Evolutionary conservation across 2,329 filamentous ascomycete genomes (phyloP).

Genomic region (Botryotinia globosa): DNA sequence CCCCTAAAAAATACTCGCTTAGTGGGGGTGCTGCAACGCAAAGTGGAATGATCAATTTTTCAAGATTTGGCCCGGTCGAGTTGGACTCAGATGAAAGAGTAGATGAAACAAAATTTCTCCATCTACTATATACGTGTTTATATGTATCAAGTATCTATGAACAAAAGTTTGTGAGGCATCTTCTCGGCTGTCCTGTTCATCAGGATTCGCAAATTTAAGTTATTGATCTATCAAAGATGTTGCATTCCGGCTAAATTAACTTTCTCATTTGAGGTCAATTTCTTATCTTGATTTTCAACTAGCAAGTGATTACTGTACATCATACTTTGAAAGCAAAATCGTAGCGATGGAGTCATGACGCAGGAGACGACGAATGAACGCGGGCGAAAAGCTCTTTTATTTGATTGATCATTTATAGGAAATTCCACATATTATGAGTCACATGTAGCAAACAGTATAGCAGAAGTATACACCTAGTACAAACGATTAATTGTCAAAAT

Average conservation of each 20-base stretch:
- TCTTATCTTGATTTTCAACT: not conserved
- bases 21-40: not conserved
- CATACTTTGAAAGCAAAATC: not conserved
- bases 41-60: not conserved
- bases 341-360: not conserved
- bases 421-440: not conserved
- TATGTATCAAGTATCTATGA: not conserved
- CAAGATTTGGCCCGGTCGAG: not conserved
- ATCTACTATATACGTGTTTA: too few relatives aligned
- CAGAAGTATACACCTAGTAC: not conserved
- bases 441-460: not conserved
- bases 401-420: not conserved
- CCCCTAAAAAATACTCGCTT: not conserved
- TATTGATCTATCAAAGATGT: accelerated
- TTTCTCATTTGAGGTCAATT: not conserved
- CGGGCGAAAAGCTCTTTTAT: not conserved
- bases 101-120: not conserved
- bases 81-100: not conserved
- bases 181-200: not conserved
- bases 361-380: not conserved
- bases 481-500: not conserved
- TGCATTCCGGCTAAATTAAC: not conserved
- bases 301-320: not conserved
- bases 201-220: not conserved
- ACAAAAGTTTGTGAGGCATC: not conserved